Percentiles rank a stretch among this genome's conserved stretches.
phyloP scores from a whole-genome alignment of 1,139 yeast species.

The Blastobotrys ciferrii region DNA sequence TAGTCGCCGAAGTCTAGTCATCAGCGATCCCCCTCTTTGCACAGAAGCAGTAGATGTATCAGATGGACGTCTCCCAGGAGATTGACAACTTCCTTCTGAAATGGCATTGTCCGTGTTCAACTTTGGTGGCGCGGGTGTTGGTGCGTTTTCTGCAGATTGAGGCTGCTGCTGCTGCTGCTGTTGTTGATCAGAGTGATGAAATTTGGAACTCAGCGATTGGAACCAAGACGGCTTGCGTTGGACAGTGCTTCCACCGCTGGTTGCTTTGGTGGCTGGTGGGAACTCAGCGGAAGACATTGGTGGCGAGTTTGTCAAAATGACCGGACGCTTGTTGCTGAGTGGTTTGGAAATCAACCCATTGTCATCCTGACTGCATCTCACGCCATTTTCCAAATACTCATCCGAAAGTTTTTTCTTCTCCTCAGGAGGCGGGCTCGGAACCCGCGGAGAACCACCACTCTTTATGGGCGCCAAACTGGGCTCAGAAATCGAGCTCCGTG shows the following conservation, averaged over 20 bases:
- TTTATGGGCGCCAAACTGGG: neutral
- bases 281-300: slow-evolving; percentile 2
- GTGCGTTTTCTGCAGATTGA: neutral
- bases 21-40: slow-evolving; percentile 20
- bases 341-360: neutral
- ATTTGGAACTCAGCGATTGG: slow-evolving; percentile 15
- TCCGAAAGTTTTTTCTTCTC: neutral
- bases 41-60: slow-evolving; percentile 4
- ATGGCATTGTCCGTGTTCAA: slow-evolving; percentile 19
- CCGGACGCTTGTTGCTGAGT: neutral
- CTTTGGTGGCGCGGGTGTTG: slow-evolving; percentile 24
- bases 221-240: slow-evolving; percentile 24
- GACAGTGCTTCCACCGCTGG: slow-evolving; percentile 19
- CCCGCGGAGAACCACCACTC: neutral
- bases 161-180: neutral
- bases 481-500: neutral
- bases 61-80: slow-evolving; percentile 14
- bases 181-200: slow-evolving; percentile 8
- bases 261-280: slow-evolving; percentile 17
- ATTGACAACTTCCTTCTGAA: slow-evolving; percentile 8
- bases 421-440: neutral
- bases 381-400: neutral
- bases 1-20: slow-evolving; percentile 24
- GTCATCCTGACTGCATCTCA: neutral
- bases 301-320: neutral